phyloP scores from a whole-genome alignment of 2,329 filamentous ascomycete genomes.

The Colletotrichum phormii region DNA sequence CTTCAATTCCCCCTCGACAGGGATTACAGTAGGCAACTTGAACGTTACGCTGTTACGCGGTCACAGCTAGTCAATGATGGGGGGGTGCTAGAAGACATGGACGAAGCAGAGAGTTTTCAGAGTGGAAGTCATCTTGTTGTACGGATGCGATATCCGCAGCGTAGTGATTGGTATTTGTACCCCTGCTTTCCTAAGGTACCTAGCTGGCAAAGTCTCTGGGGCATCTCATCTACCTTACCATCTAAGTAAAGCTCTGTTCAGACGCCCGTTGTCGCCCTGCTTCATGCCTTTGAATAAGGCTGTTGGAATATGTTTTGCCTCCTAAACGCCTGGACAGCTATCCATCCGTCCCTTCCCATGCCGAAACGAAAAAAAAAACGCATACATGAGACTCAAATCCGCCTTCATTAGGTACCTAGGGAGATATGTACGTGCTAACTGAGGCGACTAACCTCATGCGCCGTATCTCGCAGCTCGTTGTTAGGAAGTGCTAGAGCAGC shows the following conservation, averaged over 20 bases:
- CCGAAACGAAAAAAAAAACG: slow-evolving; percentile 25
- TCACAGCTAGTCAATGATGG: no score
- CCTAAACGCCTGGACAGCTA: slow-evolving; percentile 34
- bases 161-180: background rate
- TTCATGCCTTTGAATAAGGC: slow-evolving; percentile 14
- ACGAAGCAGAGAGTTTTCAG: background rate
- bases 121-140: slow-evolving; percentile 4
- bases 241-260: slow-evolving; percentile 14
- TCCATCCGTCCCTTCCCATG: slow-evolving; percentile 29
- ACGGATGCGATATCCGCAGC: background rate
- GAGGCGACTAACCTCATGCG: background rate
- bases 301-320: slow-evolving; percentile 25
- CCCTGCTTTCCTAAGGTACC: background rate
- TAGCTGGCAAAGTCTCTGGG: background rate
- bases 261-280: background rate
- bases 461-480: background rate
- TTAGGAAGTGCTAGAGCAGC: background rate
- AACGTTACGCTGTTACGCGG: background rate
- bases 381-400: slow-evolving; percentile 23
- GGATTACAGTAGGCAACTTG: background rate
- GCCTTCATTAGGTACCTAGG: slow-evolving; percentile 13
- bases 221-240: background rate
- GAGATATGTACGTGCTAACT: slow-evolving; percentile 20
- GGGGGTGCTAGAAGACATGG: background rate
- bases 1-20: background rate